Evolutionary conservation across 2,329 filamentous ascomycete genomes (phyloP), one percentile per base, ranked within the genome.

Genomic region (Whalleya microplaca): DNA sequence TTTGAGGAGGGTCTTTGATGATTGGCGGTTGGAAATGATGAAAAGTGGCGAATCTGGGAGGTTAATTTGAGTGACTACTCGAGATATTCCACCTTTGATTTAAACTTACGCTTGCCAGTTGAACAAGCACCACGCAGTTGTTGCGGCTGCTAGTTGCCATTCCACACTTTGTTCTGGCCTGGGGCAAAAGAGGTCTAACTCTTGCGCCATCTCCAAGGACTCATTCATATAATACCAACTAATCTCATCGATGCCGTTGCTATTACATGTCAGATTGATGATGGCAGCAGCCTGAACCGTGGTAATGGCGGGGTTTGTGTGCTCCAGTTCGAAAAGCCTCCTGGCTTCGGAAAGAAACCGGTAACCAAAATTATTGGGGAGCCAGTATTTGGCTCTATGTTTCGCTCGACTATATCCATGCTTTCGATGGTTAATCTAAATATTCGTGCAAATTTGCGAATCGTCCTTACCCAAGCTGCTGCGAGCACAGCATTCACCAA

Each of bases 331-430:
- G 71, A 75, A 75, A 2, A 77, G 55, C 2, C 74, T 69, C 27
- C 71, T 73, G 0, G 74, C 73, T 59, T 78, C 75, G 0, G 73
- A 71, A 3, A 73, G 53, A 19, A 78, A 77, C 2, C 68, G 67
- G 23, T 76, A 77, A 0, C 56, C 44, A 0, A 75, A 59, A 1
- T 63, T 75, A 1, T 66, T 29, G 0, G 73, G 72, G 16, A 71
- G 72, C 74, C 74, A 76, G 46, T 71, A 73, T 41, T 75, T 65
- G 2, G 68, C 66, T 0, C 75, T 72, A 1, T 70, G 58, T 0
- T 59, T 42, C 18, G 73, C 60, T 0, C 23, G 51, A 1, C 55
- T 59, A 48, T 72, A 66, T 23, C 70, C 73, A 32, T 71, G 64
- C 73, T 76, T 42, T 2, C 29, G 23, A 32, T 19, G 12, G 48